Base-by-base conservation (phyloP, 345 rosid species). In the Litchi chinensis region DNA sequence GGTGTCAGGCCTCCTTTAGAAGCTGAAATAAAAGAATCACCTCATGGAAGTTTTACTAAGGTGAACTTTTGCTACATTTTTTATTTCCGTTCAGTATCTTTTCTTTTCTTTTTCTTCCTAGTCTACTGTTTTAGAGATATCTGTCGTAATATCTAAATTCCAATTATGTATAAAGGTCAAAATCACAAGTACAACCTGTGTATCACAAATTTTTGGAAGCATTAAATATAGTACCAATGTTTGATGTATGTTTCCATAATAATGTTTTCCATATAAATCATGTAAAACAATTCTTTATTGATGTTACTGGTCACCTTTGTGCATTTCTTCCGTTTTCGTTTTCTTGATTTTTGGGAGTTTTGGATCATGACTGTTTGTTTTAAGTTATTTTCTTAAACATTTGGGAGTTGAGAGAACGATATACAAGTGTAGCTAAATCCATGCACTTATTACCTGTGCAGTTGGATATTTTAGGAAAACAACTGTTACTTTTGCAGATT, bases 11-110 rank as follows among this genome's bases (percentile, higher is more conserved):
- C 85, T 84, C 92, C 93, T 26, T 67, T n/a, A 4, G 77, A 87
- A n/a, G 86, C 82, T 24, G 97, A 93, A 86, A 73, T 67, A 15
- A 41, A 10, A 22, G 68, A 74, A 73, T 87, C 96, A 10, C 89
- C 93, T 46, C 91, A 87, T 6, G 85, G 88, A 82, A 89, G 94
- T 79, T 93, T 93, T 80, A 91, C 93, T 10, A 85, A 90, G 92
- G 94, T 90, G 63, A 76, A 32, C 41, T 9, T 18, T 12, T 78
- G 10, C 28, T 39, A 10, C 5, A 15, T 50, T 8, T 76, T 13
- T 41, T 19, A 52, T 52, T 52, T 52, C 16, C 57, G 12, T 5
- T 62, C 13, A 9, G 3, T 26, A 6, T 24, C 28, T 46, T 50
- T 28, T 8, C 15, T 40, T 26, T 44, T 28, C 5, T 28, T 19